phyloP scores from a whole-genome alignment of 176 grass and related monocot genomes.

The Poa pratensis region DNA sequence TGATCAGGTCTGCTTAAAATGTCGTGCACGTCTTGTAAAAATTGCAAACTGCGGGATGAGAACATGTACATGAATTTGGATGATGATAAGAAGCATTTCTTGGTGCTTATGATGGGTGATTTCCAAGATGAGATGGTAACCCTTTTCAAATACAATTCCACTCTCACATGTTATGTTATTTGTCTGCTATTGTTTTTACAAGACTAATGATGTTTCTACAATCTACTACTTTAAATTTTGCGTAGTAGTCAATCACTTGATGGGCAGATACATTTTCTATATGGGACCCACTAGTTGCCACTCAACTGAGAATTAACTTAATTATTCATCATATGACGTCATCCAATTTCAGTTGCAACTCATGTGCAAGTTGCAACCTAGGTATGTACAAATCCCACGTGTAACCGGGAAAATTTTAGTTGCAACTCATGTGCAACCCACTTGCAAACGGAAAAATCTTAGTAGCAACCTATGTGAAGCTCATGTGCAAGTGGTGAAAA shows the following conservation, averaged over 20 bases:
- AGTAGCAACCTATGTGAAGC: no score
- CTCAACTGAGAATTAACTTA: not conserved
- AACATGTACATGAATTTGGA: not conserved
- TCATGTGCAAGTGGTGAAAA: no score
- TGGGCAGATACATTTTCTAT: not conserved
- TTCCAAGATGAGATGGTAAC: conserved; percentile 23
- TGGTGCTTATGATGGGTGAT: conserved; percentile 23
- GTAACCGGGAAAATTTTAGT: no score
- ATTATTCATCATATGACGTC: no score
- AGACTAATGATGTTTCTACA: not conserved
- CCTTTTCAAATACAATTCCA: not conserved
- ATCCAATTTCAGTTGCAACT: no score
- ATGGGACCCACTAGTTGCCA: no score
- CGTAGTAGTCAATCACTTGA: not conserved
- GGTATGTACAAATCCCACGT: no score
- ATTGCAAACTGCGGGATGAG: not conserved
- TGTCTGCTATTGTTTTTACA: not conserved
- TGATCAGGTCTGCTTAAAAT: not conserved
- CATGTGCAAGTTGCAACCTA: no score
- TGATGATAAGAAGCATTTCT: not conserved
- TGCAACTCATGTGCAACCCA: no score
- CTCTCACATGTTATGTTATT: not conserved
- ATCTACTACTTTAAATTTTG: not conserved
- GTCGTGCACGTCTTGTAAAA: not conserved
- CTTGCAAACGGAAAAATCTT: no score